Percentiles rank a stretch among this genome's conserved stretches.
phyloP scores from a whole-genome alignment of 257 asterid species.

The Marsdenia floribunda region DNA sequence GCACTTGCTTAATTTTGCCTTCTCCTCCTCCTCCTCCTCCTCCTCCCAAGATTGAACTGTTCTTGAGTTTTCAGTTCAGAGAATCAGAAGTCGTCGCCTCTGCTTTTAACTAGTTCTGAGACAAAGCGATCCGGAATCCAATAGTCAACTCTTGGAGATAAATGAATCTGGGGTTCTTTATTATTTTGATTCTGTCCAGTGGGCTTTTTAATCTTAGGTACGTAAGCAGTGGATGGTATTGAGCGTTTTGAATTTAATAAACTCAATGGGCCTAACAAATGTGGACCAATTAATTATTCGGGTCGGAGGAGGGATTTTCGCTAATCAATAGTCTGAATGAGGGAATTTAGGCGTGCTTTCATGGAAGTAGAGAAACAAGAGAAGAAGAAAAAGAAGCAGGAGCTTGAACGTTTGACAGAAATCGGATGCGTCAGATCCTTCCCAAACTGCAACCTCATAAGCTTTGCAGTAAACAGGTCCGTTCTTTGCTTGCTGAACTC shows the following conservation, averaged over 20 bases:
- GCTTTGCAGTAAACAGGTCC: constrained; percentile 21
- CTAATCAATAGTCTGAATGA: not conserved
- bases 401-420: not conserved
- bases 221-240: not conserved
- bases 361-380: not conserved
- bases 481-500: constrained; percentile 13
- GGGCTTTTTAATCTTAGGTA: not conserved
- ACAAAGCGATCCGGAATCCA: not conserved
- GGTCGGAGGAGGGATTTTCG: not conserved
- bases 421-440: constrained; percentile 29
- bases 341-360: not conserved
- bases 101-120: not conserved
- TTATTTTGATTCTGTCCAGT: not conserved
- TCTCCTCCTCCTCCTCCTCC: not conserved
- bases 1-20: not conserved
- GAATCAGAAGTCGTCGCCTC: not conserved
- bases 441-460: constrained; percentile 9
- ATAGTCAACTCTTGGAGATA: constrained; percentile 23
- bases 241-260: not conserved
- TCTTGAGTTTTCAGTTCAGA: not conserved
- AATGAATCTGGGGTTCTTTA: not conserved
- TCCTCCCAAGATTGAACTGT: not conserved
- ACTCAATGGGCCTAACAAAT: not conserved
- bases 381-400: constrained; percentile 9
- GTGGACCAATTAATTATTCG: not conserved